phyloP scores from a whole-genome alignment of 139 green algal species.

The Spirogloea muscicola region DNA sequence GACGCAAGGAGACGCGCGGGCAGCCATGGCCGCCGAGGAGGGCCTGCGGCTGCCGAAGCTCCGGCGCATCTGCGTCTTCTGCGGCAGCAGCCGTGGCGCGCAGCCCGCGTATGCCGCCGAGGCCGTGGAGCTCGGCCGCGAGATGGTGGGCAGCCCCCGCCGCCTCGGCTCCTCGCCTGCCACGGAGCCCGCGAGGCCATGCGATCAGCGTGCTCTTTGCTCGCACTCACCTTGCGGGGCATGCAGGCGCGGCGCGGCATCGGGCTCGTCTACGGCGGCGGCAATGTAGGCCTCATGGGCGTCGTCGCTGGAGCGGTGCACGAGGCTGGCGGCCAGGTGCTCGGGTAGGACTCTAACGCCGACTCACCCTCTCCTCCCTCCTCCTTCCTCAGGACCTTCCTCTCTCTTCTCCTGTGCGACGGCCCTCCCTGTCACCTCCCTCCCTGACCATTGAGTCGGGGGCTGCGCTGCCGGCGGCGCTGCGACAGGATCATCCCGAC shows the following conservation, averaged over 20 bases:
- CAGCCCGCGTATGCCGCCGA: slow-evolving; percentile 9
- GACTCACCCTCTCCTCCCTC: background rate
- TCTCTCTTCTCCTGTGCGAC: background rate
- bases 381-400: too few relatives aligned
- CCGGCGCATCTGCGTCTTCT: slow-evolving; percentile 32
- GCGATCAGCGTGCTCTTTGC: too few relatives aligned
- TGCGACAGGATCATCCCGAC: slow-evolving; percentile 25
- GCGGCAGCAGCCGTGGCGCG: slow-evolving; percentile 8
- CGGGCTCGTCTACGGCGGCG: slow-evolving; percentile 52
- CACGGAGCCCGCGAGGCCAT: too few relatives aligned
- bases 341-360: background rate
- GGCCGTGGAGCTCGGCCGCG: slow-evolving; percentile 26
- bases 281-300: slow-evolving; percentile 55
- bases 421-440: background rate
- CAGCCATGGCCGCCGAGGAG: too few relatives aligned
- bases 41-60: too few relatives aligned
- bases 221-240: too few relatives aligned
- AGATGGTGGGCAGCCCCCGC: slow-evolving; percentile 31
- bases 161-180: too few relatives aligned
- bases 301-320: slow-evolving; percentile 34
- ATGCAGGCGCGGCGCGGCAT: slow-evolving; percentile 31
- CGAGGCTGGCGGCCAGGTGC: slow-evolving; percentile 17
- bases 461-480: too few relatives aligned
- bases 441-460: too few relatives aligned
- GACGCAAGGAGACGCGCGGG: too few relatives aligned